A percentile compares a stretch with the other conserved stretches of the same genome.
Evolutionary conservation across 306 rosid genomes (phyloP).

Genomic region (Cicer pinnatifidum): DNA sequence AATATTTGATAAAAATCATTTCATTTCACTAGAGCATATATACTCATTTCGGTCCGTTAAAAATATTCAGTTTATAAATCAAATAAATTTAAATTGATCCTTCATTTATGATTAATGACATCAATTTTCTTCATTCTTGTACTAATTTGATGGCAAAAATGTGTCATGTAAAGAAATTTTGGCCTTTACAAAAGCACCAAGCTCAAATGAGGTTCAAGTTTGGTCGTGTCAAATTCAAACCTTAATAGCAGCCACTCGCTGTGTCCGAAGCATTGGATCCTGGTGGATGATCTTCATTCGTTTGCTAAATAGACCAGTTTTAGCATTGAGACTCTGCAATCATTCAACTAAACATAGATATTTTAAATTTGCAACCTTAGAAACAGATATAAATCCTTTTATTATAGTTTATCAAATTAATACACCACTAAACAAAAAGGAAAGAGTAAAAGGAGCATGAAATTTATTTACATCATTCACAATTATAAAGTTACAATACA

Average conservation of each 20-base stretch:
- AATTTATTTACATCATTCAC: conserved; percentile 30
- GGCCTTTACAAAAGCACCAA: background rate
- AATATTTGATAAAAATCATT: background rate
- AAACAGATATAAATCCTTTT: conserved; percentile 12
- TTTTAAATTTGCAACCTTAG: conserved; percentile 59
- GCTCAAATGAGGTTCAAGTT: conserved; percentile 17
- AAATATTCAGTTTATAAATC: conserved; percentile 1
- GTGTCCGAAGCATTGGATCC: conserved; percentile 85
- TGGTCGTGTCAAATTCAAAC: conserved; percentile 56
- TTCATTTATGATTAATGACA: background rate
- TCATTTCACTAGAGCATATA: background rate
- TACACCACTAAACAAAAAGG: conserved; percentile 11
- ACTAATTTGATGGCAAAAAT: conserved; percentile 9
- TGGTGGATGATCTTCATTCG: conserved; percentile 95
- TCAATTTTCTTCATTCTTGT: background rate
- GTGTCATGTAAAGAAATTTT: background rate
- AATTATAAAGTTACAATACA: background rate
- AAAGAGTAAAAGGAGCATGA: conserved; percentile 12
- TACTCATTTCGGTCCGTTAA: background rate
- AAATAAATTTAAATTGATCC: background rate
- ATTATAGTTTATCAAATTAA: background rate
- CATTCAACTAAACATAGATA: conserved; percentile 78
- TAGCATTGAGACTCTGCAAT: conserved; percentile 97
- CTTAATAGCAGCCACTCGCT: conserved; percentile 95
- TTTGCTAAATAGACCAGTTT: conserved; percentile 95